Percentiles rank a stretch among this genome's conserved stretches.
These are phyloP conservation scores for Cryptosporidium baileyi DNA, from an alignment of 169 alveolate genomes.

Conservation along the genomic window DNA sequence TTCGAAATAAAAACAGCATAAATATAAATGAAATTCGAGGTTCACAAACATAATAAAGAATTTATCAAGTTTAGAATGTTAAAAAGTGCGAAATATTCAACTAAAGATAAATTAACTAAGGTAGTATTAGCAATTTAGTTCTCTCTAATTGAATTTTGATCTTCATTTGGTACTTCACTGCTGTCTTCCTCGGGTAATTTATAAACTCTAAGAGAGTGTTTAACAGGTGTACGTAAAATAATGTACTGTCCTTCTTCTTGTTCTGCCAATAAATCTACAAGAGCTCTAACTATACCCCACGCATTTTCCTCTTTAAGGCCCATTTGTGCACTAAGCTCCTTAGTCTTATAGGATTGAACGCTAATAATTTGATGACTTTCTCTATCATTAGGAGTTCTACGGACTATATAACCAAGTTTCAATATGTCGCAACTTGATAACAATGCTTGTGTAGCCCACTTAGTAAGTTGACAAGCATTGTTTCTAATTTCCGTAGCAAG, in stretches of 20 bases:
- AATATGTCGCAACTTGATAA: slow-evolving; percentile 88
- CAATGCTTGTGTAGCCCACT: slow-evolving; percentile 87
- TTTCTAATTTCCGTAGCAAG: slow-evolving; percentile 87
- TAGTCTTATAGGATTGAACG: slow-evolving; percentile 85
- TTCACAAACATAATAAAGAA: too few species aligned
- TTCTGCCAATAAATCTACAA: slow-evolving; percentile 79
- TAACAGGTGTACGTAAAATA: slow-evolving; percentile 87
- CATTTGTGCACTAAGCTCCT: slow-evolving; percentile 87
- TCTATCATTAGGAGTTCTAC: slow-evolving; percentile 84
- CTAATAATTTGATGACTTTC: slow-evolving; percentile 71
- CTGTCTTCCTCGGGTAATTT: slow-evolving; percentile 83
- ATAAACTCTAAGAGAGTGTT: slow-evolving; percentile 85
- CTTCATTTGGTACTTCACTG: slow-evolving; percentile 41
- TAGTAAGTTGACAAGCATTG: slow-evolving; percentile 86
- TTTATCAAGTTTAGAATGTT: too few species aligned
- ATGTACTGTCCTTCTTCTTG: slow-evolving; percentile 89
- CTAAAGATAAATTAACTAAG: too few species aligned
- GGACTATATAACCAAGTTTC: slow-evolving; percentile 84
- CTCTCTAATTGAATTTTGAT: background rate
- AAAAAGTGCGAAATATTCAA: too few species aligned
- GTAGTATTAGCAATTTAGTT: too few species aligned
- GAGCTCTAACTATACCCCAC: slow-evolving; percentile 87
- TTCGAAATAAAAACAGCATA: too few species aligned
- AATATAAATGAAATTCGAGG: too few species aligned
- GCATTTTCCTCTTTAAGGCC: slow-evolving; percentile 87